These are phyloP conservation scores for Aspergillus candidus DNA, from an alignment of 2,329 filamentous ascomycete species.

Conservation along the genomic window DNA sequence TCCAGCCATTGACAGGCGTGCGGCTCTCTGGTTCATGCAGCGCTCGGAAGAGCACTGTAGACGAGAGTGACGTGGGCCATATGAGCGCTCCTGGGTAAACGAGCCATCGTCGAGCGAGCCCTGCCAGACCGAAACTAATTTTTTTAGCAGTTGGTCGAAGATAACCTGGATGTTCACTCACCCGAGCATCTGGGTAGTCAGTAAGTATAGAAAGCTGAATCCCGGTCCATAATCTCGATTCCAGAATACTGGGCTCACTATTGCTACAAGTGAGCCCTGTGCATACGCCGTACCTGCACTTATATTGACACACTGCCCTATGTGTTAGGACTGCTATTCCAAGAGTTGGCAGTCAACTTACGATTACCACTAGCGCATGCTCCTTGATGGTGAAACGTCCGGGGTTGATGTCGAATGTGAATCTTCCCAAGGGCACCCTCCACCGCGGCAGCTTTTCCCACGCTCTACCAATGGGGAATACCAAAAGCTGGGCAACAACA, in stretches of 20 bases:
- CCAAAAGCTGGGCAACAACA: conserved; percentile 19
- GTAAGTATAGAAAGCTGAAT: conserved; percentile 28
- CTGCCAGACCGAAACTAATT: conserved; percentile 16
- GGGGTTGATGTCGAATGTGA: conserved; percentile 18
- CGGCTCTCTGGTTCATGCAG: conserved; percentile 14
- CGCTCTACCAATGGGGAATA: conserved; percentile 16
- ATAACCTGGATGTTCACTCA: neutral
- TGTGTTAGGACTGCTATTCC: too few species aligned
- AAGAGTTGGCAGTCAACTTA: conserved; percentile 1
- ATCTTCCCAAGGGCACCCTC: conserved; percentile 15
- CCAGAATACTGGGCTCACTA: conserved; percentile 32
- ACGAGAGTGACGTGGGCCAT: conserved; percentile 18
- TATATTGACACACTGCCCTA: conserved; percentile 24
- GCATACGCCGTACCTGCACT: conserved; percentile 23
- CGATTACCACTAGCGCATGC: conserved; percentile 20
- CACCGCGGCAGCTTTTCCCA: conserved; percentile 21
- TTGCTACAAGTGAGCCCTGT: conserved; percentile 26
- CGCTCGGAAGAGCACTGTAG: conserved; percentile 16
- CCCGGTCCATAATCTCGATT: conserved; percentile 27
- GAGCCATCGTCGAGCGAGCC: conserved; percentile 16
- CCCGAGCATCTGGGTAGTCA: conserved; percentile 29
- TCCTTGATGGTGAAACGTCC: conserved; percentile 19
- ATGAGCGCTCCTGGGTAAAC: conserved; percentile 18
- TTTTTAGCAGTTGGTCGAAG: too few species aligned
- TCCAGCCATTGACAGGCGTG: conserved; percentile 16